phyloP scores from a whole-genome alignment of 2,329 filamentous ascomycete genomes.

The Cercospora zeina region DNA sequence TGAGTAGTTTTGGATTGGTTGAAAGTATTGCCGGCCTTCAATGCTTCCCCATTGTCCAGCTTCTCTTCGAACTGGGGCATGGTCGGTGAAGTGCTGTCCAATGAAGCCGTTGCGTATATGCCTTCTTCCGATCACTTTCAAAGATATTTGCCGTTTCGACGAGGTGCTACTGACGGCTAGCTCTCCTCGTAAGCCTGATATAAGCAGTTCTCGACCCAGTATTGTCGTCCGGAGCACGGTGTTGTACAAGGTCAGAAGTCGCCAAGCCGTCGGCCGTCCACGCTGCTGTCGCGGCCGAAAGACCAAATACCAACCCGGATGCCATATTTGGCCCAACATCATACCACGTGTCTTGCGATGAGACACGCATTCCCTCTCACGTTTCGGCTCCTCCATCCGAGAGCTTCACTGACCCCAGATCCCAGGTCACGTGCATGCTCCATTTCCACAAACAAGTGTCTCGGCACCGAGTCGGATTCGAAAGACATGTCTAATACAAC shows the following conservation, averaged over 20 bases:
- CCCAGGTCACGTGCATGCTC: not conserved
- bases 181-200: not conserved
- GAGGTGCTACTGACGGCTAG: not conserved
- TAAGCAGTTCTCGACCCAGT: not conserved
- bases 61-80: not conserved
- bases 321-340: not conserved
- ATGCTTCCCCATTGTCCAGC: not conserved
- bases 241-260: not conserved
- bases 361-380: not conserved
- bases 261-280: not conserved
- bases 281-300: not conserved
- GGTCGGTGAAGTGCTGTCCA: not conserved
- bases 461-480: slow-evolving; percentile 19
- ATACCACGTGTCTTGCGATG: slow-evolving; percentile 11
- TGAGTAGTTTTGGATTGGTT: not conserved
- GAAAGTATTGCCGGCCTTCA: not conserved
- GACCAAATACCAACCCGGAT: not conserved
- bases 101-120: not conserved
- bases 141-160: not conserved
- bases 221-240: not conserved
- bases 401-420: not conserved
- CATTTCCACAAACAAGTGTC: not conserved
- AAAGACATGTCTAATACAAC: not conserved
- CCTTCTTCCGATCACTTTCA: not conserved
- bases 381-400: slow-evolving; percentile 14